Evolutionary conservation across 345 rosid genomes (phyloP), one percentile per base, ranked within the genome.

Genomic region (Lepidium africanum): DNA sequence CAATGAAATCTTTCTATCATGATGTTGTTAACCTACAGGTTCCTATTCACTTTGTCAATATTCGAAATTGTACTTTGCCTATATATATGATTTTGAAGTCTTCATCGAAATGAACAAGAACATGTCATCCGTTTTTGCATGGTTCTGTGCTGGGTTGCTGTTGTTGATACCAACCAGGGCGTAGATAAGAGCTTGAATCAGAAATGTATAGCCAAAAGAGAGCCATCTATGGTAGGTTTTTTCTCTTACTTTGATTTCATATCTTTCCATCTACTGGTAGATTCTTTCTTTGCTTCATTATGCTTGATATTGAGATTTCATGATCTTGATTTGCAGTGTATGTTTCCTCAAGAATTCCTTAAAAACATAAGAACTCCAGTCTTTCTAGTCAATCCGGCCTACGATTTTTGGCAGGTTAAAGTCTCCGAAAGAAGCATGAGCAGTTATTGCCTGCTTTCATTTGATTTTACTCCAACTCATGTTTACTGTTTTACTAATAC

Each of bases 381-480:
- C 19, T 90, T 93, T 79, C 62, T 93, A 48, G 83, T 90, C 80
- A 84, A 93, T 32, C 81, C 97, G 52, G 90, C 96, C 60, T 90
- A 90, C 70, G 98, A 93, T 71, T 87, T 66, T 78, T 93, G 98
- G 98, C 98, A 93, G 92, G 98, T 93, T 75, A 74, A 57, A 35
- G 59, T 59, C 41, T 27, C 9, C 27, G 53, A 10, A 12, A 37
- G 35, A 42, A 54, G 13, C 55, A 35, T 23, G 6, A 53, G 5
- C 3, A 41, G 38, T 32, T 21, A 17, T 58, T 1, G 41, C 41
- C 14, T 36, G 7, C 14, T 21, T 59, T 27, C 39, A 16, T 72
- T 50, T 45, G 48, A 67, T 38, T 11, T 25, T 25, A 19, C 65
- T 58, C 47, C 45, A 40, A 15, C 48, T 56, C 38, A 46, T 70